Conservation (phyloP, 345 rosid species). For the Moringa oleifera region DNA sequence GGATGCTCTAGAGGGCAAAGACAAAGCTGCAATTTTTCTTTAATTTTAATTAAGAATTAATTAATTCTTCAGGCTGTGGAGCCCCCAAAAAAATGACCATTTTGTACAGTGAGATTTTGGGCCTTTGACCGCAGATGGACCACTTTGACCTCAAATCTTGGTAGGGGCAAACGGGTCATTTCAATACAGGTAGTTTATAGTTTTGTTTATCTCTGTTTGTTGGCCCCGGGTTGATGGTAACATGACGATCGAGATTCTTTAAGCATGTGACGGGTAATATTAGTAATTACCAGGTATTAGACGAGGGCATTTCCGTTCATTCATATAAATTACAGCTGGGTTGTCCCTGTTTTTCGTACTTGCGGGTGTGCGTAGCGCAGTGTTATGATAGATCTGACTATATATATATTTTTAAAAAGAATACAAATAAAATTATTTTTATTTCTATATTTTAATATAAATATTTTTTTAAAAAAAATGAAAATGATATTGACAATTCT, state of each 20-base stretch:
- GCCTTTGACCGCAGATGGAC: slow-evolving; percentile 36
- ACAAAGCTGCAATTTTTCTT: no score
- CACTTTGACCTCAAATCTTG: slow-evolving; percentile 23
- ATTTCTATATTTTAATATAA: no score
- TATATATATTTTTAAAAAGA: no score
- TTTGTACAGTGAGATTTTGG: no score
- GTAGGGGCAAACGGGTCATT: slow-evolving; percentile 8
- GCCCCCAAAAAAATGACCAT: slow-evolving; percentile 33
- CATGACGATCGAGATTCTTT: background rate
- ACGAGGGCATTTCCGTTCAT: slow-evolving; percentile 19
- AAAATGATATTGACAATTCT: no score
- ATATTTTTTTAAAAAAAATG: no score
- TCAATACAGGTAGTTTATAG: no score
- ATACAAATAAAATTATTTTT: no score
- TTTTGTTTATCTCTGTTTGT: no score
- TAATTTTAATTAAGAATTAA: no score
- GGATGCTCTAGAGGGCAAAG: background rate
- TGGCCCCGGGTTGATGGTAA: no score
- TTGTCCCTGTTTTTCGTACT: slow-evolving; percentile 12
- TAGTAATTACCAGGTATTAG: background rate
- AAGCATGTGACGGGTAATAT: background rate
- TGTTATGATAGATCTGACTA: slow-evolving; percentile 22
- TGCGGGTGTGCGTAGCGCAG: slow-evolving; percentile 21
- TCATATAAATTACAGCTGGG: slow-evolving; percentile 18
- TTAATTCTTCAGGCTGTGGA: no score